phyloP scores from a whole-genome alignment of 768 basidiomycete species.

The Mycena chlorophos region DNA sequence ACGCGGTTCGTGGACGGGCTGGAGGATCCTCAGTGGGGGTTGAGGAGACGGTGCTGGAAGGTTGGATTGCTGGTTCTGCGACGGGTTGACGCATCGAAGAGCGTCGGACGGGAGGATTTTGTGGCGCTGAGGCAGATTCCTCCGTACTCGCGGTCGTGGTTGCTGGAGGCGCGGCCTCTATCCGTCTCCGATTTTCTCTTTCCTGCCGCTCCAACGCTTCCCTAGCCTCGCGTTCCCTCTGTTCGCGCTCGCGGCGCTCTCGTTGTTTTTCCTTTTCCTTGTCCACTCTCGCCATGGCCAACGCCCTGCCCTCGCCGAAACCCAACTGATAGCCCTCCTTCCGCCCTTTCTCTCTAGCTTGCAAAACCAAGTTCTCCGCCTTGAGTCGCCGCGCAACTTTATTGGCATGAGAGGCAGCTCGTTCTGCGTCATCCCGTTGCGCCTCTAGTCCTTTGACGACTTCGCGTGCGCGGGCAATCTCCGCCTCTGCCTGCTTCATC shows the following conservation, averaged over 20 bases:
- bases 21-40: background rate
- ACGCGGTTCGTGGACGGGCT: background rate
- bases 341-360: constrained; percentile 59
- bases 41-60: background rate
- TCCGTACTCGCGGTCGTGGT: background rate
- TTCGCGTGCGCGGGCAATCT: constrained; percentile 23
- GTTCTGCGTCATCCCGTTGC: constrained; percentile 35
- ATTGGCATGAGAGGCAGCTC: constrained; percentile 41
- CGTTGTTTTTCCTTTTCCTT: constrained; percentile 1
- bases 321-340: constrained; percentile 47
- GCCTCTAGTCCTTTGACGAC: constrained; percentile 28
- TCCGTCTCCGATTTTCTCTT: background rate
- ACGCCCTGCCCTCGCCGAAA: constrained; percentile 46
- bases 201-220: background rate
- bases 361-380: constrained; percentile 49
- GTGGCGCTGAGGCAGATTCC: background rate
- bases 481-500: constrained; percentile 6
- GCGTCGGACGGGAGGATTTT: background rate
- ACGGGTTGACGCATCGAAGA: background rate
- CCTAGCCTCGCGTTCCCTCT: no score
- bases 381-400: constrained; percentile 55
- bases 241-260: background rate
- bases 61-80: background rate
- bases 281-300: constrained; percentile 4
- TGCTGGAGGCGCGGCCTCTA: background rate